Base-by-base conservation (phyloP, 2,329 filamentous ascomycete genomes). In the Colletotrichum caudatum region DNA sequence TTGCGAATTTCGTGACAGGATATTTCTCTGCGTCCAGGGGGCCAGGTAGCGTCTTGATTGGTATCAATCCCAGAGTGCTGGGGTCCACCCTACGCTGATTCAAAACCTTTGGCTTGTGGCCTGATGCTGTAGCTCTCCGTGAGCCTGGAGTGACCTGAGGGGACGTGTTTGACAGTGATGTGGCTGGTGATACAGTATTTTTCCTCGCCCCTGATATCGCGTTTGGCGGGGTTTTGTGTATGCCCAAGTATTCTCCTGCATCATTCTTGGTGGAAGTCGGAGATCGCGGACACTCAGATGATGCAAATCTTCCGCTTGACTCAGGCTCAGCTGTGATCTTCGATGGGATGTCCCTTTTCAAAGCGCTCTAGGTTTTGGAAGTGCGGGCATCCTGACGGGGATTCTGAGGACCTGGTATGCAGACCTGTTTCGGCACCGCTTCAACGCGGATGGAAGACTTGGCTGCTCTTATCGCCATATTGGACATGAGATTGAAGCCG, bases 361-460 rank as follows among this genome's bases (percentile, higher is more conserved):
- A 66, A 50, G 53, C 66, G n/a, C 59, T 59, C 66, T 69, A 69
- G 53, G 61, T 48, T n/a, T 59, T 53, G 58, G 61, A 58, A 59
- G 20, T 12, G 66, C 37, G 51, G 20, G 20, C 51, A 58, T 65
- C 66, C 63, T 59, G 51, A 66, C 53, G 61, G 23, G 35, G 18
- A 12, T 58, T 35, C 29, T 14, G 62, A 37, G 50, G 23, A n/a
- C 6, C 29, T 35, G 56, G 26, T 29, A 57, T 23, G 18, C 20
- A 29, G 39, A 11, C 48, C 3, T 39, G 29, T 26, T 46, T 63
- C 39, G 35, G 46, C 29, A 54, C 59, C 5, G 53, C 48, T 12
- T 65, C 61, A 35, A 65, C 53, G 58, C 66, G 35, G 29, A 69
- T 26, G 7, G 44, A 33, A 50, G 66, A 41, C 26, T 59, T 57